phyloP scores from a whole-genome alignment of 2,329 filamentous ascomycete species.

The Exophiala xenobiotica region DNA sequence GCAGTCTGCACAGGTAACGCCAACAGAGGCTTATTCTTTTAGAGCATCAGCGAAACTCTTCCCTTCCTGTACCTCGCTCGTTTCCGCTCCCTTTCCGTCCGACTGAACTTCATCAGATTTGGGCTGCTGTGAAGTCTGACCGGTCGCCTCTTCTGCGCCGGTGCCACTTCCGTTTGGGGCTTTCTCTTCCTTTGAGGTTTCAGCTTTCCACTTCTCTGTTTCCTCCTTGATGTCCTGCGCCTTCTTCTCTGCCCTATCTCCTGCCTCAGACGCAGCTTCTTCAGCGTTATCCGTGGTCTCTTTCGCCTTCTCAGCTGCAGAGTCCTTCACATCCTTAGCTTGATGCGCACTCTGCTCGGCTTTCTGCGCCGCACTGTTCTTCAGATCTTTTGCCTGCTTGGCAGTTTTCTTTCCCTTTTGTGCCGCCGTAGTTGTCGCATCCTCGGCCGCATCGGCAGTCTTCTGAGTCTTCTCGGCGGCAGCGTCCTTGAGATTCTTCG shows the following conservation, averaged over 20 bases:
- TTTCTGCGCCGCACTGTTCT: background rate
- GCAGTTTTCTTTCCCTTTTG: constrained; percentile 8
- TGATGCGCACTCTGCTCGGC: background rate
- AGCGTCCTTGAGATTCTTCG: background rate
- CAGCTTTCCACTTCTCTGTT: constrained; percentile 2
- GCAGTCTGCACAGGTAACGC: too few species aligned
- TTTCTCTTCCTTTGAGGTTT: constrained; percentile 9
- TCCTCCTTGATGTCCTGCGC: constrained; percentile 7
- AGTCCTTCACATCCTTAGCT: background rate
- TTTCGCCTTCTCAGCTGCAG: constrained; percentile 9
- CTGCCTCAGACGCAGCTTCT: too few species aligned
- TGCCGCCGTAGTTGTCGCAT: constrained; percentile 5
- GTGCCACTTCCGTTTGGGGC: constrained; percentile 29
- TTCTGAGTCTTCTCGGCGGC: constrained; percentile 14
- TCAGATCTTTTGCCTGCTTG: background rate
- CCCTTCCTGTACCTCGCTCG: constrained; percentile 4
- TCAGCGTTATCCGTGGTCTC: constrained; percentile 4
- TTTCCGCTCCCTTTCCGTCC: constrained; percentile 5
- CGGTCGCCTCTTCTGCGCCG: constrained; percentile 25
- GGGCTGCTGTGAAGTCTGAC: constrained; percentile 5
- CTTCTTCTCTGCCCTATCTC: constrained; percentile 5
- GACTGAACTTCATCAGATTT: constrained; percentile 2
- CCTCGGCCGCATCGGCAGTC: constrained; percentile 9
- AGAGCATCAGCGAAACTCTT: constrained; percentile 17
- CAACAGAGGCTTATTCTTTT: constrained; percentile 16